A percentile compares a stretch with the other conserved stretches of the same genome.
These are phyloP conservation scores for Colletotrichum sidae DNA, from an alignment of 2,329 filamentous ascomycete species.

Conservation along the genomic window DNA sequence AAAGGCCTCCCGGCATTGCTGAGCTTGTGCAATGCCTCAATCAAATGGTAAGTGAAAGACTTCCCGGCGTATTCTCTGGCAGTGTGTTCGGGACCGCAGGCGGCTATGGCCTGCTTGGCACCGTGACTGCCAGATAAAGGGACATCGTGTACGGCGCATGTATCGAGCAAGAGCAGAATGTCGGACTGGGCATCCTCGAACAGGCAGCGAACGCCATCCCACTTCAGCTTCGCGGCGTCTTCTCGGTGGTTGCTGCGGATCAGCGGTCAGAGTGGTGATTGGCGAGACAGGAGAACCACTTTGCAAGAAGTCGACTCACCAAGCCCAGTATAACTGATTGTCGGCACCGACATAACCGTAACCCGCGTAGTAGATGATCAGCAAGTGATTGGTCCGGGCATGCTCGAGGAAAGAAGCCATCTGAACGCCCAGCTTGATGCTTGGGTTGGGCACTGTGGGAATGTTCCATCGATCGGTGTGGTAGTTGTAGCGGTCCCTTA, in stretches of 20 bases:
- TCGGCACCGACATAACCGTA: constrained; percentile 69
- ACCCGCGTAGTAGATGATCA: constrained; percentile 75
- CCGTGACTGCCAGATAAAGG: constrained; percentile 64
- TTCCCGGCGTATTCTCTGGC: constrained; percentile 57
- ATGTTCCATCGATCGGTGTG: constrained; percentile 71
- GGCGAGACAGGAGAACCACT: neutral
- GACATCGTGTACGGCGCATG: constrained; percentile 67
- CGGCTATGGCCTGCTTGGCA: constrained; percentile 72
- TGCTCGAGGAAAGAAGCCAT: constrained; percentile 71
- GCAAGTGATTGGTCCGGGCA: constrained; percentile 67
- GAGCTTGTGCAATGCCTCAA: constrained; percentile 66
- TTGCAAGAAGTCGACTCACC: constrained; percentile 58
- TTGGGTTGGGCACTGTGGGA: constrained; percentile 68
- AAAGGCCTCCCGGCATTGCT: constrained; percentile 63
- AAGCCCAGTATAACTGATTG: constrained; percentile 74
- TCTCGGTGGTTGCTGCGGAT: constrained; percentile 64
- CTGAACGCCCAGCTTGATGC: constrained; percentile 70
- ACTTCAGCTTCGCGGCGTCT: constrained; percentile 71
- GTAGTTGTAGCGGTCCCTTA: constrained; percentile 71
- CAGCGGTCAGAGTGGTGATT: constrained; percentile 48
- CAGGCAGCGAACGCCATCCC: constrained; percentile 71
- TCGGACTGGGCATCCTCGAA: constrained; percentile 73
- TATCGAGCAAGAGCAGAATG: constrained; percentile 71
- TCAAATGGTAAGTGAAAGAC: constrained; percentile 69
- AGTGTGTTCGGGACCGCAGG: constrained; percentile 65